Evolutionary conservation across 768 basidiomycete genomes (phyloP), one percentile per base, ranked within the genome.

Genomic region (Boletellus ananas): DNA sequence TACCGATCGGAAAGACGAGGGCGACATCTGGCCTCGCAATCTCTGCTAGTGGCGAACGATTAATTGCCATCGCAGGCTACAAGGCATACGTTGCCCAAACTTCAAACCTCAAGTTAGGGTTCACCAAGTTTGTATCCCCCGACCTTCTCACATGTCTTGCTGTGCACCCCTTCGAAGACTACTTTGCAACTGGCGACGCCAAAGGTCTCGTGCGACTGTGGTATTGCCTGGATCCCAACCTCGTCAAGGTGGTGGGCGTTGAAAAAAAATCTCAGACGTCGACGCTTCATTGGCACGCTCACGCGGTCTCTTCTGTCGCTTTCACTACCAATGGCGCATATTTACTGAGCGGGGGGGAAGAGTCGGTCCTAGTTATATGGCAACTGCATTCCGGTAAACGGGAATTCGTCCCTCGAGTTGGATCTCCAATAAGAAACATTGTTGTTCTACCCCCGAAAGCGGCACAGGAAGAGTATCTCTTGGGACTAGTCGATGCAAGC

Each of bases 281-380:
- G 3, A 79, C 83, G 5, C 70, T 97, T 45, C 95, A 97, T 69
- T 99, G 96, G 96, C 96, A 99, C 64, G 89, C 95, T 3, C 95
- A 98, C 65, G 81, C 92, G 4, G 90, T 98, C 16, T 84, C 88
- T 3, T 85, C 91, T 1, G 66, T 99, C 23, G 75, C 84, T 0
- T 99, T 98, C 67, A 90, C 93, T 0, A 70, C 84, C 12, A 94
- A 95, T 57, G 96, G 96, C 12, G 87, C 92, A 8, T 95, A 96
- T 66, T 70, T 99, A 16, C 70, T 98, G 42, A 94, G 90, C 52
- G 95, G 93, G 54, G 96, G 96, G 39, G 92, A 96, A 67, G 96
- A 98, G 66, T 80, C 88, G 29, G 95, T 97, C 10, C 70, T 99
- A n/a, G 94, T 98, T 34, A 86, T 95, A 51, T 99, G 96, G 96